A percentile compares a stretch with the other conserved stretches of the same genome.
These are phyloP conservation scores for Oldenlandia corymbosa DNA, from an alignment of 257 asterid genomes.

Conservation along the genomic window DNA sequence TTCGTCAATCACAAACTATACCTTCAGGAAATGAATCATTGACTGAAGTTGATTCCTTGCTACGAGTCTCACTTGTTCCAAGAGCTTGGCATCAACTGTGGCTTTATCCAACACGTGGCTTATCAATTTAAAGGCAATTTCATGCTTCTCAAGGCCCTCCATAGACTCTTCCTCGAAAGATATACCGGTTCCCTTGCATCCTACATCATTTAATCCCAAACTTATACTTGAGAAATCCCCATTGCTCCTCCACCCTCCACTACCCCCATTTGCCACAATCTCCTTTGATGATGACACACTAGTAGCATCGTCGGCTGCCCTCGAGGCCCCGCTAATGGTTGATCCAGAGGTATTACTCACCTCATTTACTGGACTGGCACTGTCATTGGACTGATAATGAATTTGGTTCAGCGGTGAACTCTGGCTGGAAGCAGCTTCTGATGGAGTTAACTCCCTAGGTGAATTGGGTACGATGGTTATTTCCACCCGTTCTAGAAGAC, in stretches of 20 bases:
- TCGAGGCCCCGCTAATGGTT: conserved; percentile 17
- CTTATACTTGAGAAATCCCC: conserved; percentile 43
- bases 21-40: conserved; percentile 77
- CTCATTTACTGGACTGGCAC: conserved; percentile 25
- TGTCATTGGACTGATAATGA: conserved; percentile 20
- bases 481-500: conserved; percentile 67
- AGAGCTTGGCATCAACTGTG: conserved; percentile 48
- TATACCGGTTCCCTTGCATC: conserved; percentile 39
- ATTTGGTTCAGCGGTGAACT: conserved; percentile 30
- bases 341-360: conserved; percentile 26
- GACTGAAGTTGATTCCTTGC: conserved; percentile 71
- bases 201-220: conserved; percentile 40
- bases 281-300: conserved; percentile 18
- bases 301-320: conserved; percentile 21
- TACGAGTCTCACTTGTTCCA: conserved; percentile 74
- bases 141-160: conserved; percentile 76
- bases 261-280: conserved; percentile 30
- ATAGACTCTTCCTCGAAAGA: conserved; percentile 66
- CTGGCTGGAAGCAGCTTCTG: conserved; percentile 28
- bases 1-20: conserved; percentile 18
- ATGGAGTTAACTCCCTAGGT: conserved; percentile 21
- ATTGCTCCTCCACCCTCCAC: conserved; percentile 58
- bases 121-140: conserved; percentile 60
- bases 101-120: conserved; percentile 57
- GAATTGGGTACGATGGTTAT: conserved; percentile 45